A percentile compares a stretch with the other conserved stretches of the same genome.
Conservation (phyloP, 2,329 filamentous ascomycete species). For the Beauveria rudraprayagi region DNA sequence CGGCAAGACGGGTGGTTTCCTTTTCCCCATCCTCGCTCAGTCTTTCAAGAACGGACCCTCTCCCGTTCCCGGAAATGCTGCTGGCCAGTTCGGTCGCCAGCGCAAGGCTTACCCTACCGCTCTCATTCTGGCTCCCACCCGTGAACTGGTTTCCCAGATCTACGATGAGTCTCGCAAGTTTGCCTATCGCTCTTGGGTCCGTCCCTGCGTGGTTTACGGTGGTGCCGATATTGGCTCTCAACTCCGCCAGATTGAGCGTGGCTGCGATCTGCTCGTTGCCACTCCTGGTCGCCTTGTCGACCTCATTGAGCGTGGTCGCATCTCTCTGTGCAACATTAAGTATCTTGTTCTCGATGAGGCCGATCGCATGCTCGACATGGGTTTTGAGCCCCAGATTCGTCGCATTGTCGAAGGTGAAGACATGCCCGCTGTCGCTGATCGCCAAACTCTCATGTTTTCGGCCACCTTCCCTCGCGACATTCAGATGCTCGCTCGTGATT, state of each 20-base stretch:
- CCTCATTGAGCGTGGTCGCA: constrained; percentile 95
- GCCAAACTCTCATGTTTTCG: constrained; percentile 99
- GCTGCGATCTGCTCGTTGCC: constrained; percentile 93
- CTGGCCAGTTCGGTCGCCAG: constrained; percentile 76
- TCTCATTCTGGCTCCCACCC: constrained; percentile 89
- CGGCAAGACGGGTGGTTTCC: constrained; percentile 98
- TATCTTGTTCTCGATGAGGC: constrained; percentile 98
- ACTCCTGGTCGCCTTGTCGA: constrained; percentile 96
- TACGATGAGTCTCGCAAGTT: constrained; percentile 98
- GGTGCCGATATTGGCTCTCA: constrained; percentile 98
- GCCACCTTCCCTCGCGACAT: constrained; percentile 99
- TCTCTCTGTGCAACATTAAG: constrained; percentile 97
- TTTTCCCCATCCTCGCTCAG: constrained; percentile 98
- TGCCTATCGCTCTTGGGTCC: constrained; percentile 96
- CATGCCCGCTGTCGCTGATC: constrained; percentile 75
- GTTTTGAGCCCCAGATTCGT: constrained; percentile 99
- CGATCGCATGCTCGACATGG: constrained; percentile 99
- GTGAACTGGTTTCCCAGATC: constrained; percentile 97
- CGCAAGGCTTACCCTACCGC: constrained; percentile 98
- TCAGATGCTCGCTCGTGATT: constrained; percentile 97
- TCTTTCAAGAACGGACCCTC: constrained; percentile 87
- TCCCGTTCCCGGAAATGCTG: constrained; percentile 51
- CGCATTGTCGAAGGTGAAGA: constrained; percentile 98
- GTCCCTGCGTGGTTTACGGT: constrained; percentile 96
- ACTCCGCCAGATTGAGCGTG: constrained; percentile 94